A percentile compares a stretch with the other conserved stretches of the same genome.
Evolutionary conservation across 768 basidiomycete genomes (phyloP).

Genomic region (Lactifluus subvellereus): DNA sequence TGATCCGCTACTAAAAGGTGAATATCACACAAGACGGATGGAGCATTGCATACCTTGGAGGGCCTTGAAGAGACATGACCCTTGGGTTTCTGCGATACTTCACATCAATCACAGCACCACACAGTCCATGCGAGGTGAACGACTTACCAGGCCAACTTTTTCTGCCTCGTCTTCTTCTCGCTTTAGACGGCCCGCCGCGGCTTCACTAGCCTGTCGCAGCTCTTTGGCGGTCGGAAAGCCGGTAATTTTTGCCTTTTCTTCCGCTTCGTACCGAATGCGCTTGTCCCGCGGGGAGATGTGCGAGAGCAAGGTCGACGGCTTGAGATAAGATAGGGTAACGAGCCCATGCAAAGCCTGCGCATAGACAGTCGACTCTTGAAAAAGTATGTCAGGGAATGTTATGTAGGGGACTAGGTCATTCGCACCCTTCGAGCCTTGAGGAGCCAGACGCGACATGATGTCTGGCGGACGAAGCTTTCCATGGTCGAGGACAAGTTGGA

Average conservation of each 20-base stretch:
- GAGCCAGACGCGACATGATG: slow-evolving; percentile 49
- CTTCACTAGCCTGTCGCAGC: slow-evolving; percentile 63
- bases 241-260: slow-evolving; percentile 65
- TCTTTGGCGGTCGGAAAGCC: slow-evolving; percentile 81
- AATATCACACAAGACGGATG: background rate
- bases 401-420: background rate
- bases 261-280: slow-evolving; percentile 70
- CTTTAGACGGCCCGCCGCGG: slow-evolving; percentile 55
- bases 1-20: slow-evolving; percentile 35
- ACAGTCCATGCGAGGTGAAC: background rate
- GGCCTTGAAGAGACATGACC: slow-evolving; percentile 43
- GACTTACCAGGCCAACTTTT: slow-evolving; percentile 63
- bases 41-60: slow-evolving; percentile 44
- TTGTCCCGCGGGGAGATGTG: slow-evolving; percentile 79
- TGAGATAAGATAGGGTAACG: slow-evolving; percentile 67
- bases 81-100: slow-evolving; percentile 49
- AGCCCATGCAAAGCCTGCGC: slow-evolving; percentile 61
- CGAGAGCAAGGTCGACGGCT: slow-evolving; percentile 69
- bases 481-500: slow-evolving; percentile 72
- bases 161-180: slow-evolving; percentile 71
- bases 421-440: slow-evolving; percentile 54
- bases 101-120: slow-evolving; percentile 7
- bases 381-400: slow-evolving; percentile 20
- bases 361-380: slow-evolving; percentile 40
- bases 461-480: slow-evolving; percentile 80